phyloP scores from a whole-genome alignment of 495 filamentous ascomycete genomes.

The Bombardia bombarda region DNA sequence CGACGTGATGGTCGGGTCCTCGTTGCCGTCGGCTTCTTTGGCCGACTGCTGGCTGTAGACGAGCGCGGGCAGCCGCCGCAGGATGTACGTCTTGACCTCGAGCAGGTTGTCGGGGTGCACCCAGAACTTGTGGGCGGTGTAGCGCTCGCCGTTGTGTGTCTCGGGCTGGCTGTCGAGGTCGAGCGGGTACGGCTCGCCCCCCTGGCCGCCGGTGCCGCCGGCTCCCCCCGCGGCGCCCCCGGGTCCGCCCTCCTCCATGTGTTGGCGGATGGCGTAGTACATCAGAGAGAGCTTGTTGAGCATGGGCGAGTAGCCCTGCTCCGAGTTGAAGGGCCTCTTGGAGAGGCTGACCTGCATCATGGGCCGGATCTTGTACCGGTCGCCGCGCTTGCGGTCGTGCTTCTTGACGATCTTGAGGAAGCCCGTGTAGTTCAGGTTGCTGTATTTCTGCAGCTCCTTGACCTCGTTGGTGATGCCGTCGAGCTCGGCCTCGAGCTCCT shows the following conservation, averaged over 20 bases:
- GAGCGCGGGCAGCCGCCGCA: constrained; percentile 80
- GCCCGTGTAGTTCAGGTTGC: constrained; percentile 92
- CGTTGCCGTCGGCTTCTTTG: constrained; percentile 61
- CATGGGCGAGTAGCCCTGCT: constrained; percentile 79
- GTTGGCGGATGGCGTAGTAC: constrained; percentile 89
- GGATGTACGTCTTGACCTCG: constrained; percentile 90
- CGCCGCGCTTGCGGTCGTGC: constrained; percentile 82
- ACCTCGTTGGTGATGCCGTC: constrained; percentile 84
- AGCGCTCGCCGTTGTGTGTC: constrained; percentile 53
- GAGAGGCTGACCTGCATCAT: constrained; percentile 83
- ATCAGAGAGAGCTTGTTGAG: constrained; percentile 86
- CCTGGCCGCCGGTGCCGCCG: too few species aligned
- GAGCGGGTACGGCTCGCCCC: constrained; percentile 20
- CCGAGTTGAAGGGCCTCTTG: constrained; percentile 86
- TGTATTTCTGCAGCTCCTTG: constrained; percentile 89
- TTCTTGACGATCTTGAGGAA: constrained; percentile 98
- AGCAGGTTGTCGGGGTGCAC: constrained; percentile 89
- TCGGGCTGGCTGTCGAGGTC: constrained; percentile 32
- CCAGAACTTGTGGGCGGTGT: constrained; percentile 97
- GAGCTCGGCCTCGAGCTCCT: constrained; percentile 67
- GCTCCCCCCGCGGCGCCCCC: constrained; percentile 2
- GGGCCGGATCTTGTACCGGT: constrained; percentile 75
- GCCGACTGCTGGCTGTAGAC: constrained; percentile 88
- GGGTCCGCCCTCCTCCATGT: constrained; percentile 50
- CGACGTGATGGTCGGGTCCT: constrained; percentile 87